phyloP scores from a whole-genome alignment of 768 basidiomycete genomes.

The Obba rivulosa region DNA sequence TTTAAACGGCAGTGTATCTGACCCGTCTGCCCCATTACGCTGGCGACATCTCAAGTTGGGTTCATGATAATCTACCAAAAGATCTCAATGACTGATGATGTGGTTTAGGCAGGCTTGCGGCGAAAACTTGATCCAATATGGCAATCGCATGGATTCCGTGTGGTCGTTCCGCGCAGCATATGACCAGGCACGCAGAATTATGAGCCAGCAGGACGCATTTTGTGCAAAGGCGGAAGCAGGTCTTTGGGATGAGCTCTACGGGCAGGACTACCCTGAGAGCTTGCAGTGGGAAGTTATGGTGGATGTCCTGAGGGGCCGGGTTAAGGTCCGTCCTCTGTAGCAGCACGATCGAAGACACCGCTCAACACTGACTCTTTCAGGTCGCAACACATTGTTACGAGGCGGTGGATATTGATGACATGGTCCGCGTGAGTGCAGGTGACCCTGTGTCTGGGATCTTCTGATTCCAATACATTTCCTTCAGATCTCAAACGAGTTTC shows the following conservation, averaged over 20 bases:
- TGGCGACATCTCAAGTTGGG: slow-evolving; percentile 81
- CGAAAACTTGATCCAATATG: slow-evolving; percentile 31
- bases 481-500: slow-evolving; percentile 79
- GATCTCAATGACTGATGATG: background rate
- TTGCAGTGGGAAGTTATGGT: slow-evolving; percentile 70
- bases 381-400: slow-evolving; percentile 68
- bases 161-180: slow-evolving; percentile 83
- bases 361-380: slow-evolving; percentile 24
- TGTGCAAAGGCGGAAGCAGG: slow-evolving; percentile 54
- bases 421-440: slow-evolving; percentile 54
- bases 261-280: slow-evolving; percentile 59
- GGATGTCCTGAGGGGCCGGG: slow-evolving; percentile 80
- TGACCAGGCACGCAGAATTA: slow-evolving; percentile 63
- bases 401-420: slow-evolving; percentile 67
- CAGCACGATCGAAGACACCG: background rate
- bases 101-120: slow-evolving; percentile 33
- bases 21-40: slow-evolving; percentile 38
- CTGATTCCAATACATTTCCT: background rate
- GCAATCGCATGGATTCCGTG: slow-evolving; percentile 66
- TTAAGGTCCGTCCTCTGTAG: slow-evolving; percentile 50
- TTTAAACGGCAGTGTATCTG: slow-evolving; percentile 41
- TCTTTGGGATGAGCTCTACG: slow-evolving; percentile 31
- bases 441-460: background rate
- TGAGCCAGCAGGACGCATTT: slow-evolving; percentile 63
- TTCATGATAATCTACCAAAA: background rate